Evolutionary conservation across 257 asterid genomes (phyloP).

Genomic region (Prunella vulgaris): DNA sequence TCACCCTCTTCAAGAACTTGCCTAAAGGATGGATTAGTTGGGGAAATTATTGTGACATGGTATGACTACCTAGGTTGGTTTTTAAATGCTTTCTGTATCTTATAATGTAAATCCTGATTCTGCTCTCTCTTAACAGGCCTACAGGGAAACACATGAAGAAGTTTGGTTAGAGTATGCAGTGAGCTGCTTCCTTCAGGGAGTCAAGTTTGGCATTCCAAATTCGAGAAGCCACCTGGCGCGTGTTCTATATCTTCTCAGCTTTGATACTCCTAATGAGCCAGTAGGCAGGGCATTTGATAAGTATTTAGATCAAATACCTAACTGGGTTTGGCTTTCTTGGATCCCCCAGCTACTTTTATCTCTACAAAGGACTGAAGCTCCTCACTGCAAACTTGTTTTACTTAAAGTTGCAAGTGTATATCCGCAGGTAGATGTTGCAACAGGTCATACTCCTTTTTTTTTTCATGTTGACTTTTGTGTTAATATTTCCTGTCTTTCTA

Average conservation of each 20-base stretch:
- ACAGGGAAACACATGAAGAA: slow-evolving; percentile 87
- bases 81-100: neutral
- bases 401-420: slow-evolving; percentile 79
- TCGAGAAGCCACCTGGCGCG: slow-evolving; percentile 97
- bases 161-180: slow-evolving; percentile 94
- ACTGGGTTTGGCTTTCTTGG: slow-evolving; percentile 99
- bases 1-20: slow-evolving; percentile 84
- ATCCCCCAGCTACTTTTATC: slow-evolving; percentile 93
- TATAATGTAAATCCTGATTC: slow-evolving; percentile 17
- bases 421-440: slow-evolving; percentile 73
- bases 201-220: slow-evolving; percentile 90
- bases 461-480: slow-evolving; percentile 13
- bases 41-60: slow-evolving; percentile 99
- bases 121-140: slow-evolving; percentile 56
- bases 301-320: slow-evolving; percentile 84
- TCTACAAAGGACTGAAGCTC: slow-evolving; percentile 90
- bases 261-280: slow-evolving; percentile 89
- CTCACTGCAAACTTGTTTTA: slow-evolving; percentile 92
- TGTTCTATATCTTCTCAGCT: slow-evolving; percentile 92
- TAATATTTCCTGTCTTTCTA: slow-evolving; percentile 21
- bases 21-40: slow-evolving; percentile 99
- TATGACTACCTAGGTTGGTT: slow-evolving; percentile 32
- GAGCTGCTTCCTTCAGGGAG: slow-evolving; percentile 98
- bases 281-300: slow-evolving; percentile 96
- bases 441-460: neutral